A percentile compares a stretch with the other conserved stretches of the same genome.
Conservation (phyloP, 2,329 filamentous ascomycete species). For the Calonectria leucothoes region DNA sequence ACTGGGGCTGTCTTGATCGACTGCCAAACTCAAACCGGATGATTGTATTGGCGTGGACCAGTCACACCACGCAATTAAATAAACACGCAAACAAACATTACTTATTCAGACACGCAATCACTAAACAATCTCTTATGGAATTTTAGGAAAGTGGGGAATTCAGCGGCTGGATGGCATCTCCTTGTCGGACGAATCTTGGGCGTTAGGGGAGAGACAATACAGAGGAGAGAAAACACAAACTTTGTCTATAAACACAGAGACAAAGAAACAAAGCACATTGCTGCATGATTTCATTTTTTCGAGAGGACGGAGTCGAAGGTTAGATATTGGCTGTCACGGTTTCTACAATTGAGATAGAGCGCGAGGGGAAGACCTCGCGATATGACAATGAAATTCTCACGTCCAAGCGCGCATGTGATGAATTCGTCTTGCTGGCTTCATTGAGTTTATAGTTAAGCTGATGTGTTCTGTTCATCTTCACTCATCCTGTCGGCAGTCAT, state of each 20-base stretch:
- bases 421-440: background rate
- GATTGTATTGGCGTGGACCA: constrained; percentile 14
- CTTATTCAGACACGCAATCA: constrained; percentile 2
- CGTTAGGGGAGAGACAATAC: constrained; percentile 39
- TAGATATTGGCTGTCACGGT: constrained; percentile 38
- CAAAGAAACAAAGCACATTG: constrained; percentile 11
- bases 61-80: constrained; percentile 20
- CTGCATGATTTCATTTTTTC: constrained; percentile 32
- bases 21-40: background rate
- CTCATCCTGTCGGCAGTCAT: background rate
- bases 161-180: constrained; percentile 43
- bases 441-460: background rate
- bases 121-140: constrained; percentile 19
- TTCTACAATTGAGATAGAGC: constrained; percentile 33
- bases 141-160: constrained; percentile 41
- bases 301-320: constrained; percentile 36
- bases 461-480: background rate
- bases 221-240: constrained; percentile 19
- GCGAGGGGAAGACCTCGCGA: constrained; percentile 25
- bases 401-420: too few relatives aligned
- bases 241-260: constrained; percentile 10
- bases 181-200: constrained; percentile 36
- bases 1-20: constrained; percentile 61
- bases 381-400: constrained; percentile 20
- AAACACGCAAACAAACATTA: background rate